phyloP scores from a whole-genome alignment of 2,329 filamentous ascomycete species.

The Xylaria polymorpha region DNA sequence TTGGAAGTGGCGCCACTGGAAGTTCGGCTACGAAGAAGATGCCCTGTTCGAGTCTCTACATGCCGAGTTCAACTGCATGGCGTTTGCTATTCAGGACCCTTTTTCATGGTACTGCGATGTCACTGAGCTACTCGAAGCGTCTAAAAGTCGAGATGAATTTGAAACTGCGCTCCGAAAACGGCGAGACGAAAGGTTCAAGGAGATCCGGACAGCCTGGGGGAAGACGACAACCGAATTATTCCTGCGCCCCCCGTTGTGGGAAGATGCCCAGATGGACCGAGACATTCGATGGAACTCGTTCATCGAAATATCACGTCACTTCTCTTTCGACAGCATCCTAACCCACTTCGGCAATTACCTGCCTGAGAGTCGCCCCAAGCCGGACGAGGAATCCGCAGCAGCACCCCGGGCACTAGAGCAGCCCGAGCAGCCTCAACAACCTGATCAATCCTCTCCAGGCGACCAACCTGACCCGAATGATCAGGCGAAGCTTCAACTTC shows the following conservation, averaged over 20 bases:
- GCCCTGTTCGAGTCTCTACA: slow-evolving; percentile 21
- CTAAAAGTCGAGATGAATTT: slow-evolving; percentile 22
- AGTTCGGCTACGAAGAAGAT: slow-evolving; percentile 3
- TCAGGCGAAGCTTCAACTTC: slow-evolving; percentile 75
- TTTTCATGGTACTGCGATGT: slow-evolving; percentile 20
- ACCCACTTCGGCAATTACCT: slow-evolving; percentile 23
- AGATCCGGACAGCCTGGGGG: slow-evolving; percentile 12
- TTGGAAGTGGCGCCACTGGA: slow-evolving; percentile 11
- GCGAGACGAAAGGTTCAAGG: slow-evolving; percentile 25
- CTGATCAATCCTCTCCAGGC: neutral
- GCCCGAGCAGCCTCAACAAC: neutral
- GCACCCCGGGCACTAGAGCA: neutral
- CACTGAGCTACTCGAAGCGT: neutral
- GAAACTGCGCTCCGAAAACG: slow-evolving; percentile 9
- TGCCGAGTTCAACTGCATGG: slow-evolving; percentile 25
- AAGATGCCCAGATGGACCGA: neutral
- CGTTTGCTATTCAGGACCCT: slow-evolving; percentile 25
- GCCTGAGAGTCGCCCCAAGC: neutral
- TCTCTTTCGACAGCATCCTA: slow-evolving; percentile 26
- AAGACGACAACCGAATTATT: neutral
- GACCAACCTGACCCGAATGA: slow-evolving; percentile 70
- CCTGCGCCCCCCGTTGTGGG: neutral
- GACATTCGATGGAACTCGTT: slow-evolving; percentile 4
- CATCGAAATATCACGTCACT: neutral
- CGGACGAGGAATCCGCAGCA: neutral